A percentile compares a stretch with the other conserved stretches of the same genome.
Conservation (phyloP, 2,329 filamentous ascomycete genomes). For the Zymoseptoria brevis region DNA sequence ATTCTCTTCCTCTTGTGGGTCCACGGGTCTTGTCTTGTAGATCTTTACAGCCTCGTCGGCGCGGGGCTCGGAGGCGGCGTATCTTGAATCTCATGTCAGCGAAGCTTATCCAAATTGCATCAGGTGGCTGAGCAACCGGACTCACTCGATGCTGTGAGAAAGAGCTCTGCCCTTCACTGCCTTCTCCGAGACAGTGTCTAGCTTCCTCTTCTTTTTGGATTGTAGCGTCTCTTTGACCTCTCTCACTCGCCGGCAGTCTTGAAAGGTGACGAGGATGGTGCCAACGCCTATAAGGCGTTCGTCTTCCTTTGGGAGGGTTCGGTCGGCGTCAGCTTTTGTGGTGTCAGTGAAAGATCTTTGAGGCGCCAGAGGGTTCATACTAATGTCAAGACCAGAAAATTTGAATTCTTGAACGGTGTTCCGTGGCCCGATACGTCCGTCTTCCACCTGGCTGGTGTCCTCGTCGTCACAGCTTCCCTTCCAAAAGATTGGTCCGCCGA, state of each 20-base stretch:
- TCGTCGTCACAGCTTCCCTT: background rate
- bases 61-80: background rate
- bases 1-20: background rate
- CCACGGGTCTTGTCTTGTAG: background rate
- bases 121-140: background rate
- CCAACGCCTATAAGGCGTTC: conserved; percentile 2
- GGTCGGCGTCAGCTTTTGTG: background rate
- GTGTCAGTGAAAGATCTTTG: background rate
- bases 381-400: conserved; percentile 6
- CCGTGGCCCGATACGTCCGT: background rate
- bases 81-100: background rate
- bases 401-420: conserved; percentile 2
- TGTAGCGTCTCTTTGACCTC: conserved; percentile 1
- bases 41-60: background rate
- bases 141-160: conserved; percentile 11
- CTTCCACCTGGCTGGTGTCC: background rate
- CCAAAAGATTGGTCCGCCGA: background rate
- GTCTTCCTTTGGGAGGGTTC: background rate
- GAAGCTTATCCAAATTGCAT: background rate
- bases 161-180: conserved; percentile 16
- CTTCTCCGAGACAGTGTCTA: conserved; percentile 13
- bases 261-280: conserved; percentile 5
- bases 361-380: background rate
- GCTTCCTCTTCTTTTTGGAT: background rate
- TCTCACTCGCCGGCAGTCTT: background rate